Evolutionary conservation across 352 stramenopile species (phyloP), one percentile per base, ranked within the genome.

Genomic region (Globisporangium heterothallicum): DNA sequence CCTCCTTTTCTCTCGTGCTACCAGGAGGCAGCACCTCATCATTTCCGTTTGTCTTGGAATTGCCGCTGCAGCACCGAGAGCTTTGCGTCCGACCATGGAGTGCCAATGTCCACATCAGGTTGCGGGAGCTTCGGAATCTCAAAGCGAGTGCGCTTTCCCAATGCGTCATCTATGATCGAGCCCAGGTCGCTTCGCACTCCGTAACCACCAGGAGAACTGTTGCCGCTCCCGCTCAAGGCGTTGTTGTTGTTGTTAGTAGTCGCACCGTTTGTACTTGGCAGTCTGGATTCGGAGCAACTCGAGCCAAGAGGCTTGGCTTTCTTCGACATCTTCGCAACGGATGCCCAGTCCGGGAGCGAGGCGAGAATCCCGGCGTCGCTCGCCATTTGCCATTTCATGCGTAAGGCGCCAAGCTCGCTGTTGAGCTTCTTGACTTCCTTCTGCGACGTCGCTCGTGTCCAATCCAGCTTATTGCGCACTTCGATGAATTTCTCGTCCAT

Each of bases 401-500:
- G 78, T 32, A 92, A 53, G 2, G 64, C 63, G 26, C 65, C 77
- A 9, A 88, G 65, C 50, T 92, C 81, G 1, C 68, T 59, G 19
- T 69, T 64, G n/a, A 89, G 63, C 35, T 83, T 74, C 34, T 89
- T 86, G 45, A 74, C 71, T 56, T 97, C 88, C 53, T 91, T 90
- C 27, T 89, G 84, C 4, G 81, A 85, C 10, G 78, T 92, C 18
- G 84, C 71, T 7, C 94, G 71, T 24, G 89, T 97, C 85, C 88
- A 98, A 59, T 98, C 93, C 42, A 98, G 70, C 69, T 98, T 98
- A 54, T 87, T 95, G 50, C 94, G 74, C n/a, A 98, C 74, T 42
- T 98, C 93, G 50, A 98, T 95, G 63, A 97, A 98, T 67, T 98
- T 98, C 48, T 97, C 85, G 62, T 98, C 93, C 93, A 98, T 98